Percentiles rank a stretch among this genome's conserved stretches.
phyloP scores from a whole-genome alignment of 2,329 filamentous ascomycete species.

The Diaporthe australafricana region DNA sequence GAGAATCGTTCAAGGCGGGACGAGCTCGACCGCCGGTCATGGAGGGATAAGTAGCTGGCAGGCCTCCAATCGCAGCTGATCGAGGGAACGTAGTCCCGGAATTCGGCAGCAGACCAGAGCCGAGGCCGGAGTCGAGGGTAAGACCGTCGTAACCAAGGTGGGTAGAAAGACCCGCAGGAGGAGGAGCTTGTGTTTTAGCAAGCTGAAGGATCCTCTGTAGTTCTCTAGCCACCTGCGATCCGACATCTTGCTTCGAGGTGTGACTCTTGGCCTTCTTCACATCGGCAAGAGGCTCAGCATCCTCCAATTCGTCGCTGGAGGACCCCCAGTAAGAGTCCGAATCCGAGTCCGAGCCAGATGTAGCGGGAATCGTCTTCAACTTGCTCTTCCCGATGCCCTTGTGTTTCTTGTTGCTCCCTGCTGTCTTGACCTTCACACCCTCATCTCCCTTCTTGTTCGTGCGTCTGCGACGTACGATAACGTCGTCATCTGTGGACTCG shows the following conservation, averaged over 20 bases:
- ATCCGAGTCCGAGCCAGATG: conserved; percentile 4
- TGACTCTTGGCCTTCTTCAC: not conserved
- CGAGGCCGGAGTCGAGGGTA: not conserved
- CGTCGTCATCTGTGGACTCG: not conserved
- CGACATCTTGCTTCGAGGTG: not conserved
- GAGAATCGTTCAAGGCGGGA: not conserved
- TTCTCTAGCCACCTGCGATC: not conserved
- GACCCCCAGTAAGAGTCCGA: conserved; percentile 9
- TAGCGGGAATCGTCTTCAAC: not conserved
- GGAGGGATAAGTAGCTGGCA: not conserved
- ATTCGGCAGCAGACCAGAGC: not conserved
- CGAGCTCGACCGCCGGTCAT: not conserved
- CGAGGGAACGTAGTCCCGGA: conserved; percentile 5
- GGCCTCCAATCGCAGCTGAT: not conserved
- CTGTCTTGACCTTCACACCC: not conserved
- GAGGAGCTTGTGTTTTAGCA: conserved; percentile 4
- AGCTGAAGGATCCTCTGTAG: conserved; percentile 25
- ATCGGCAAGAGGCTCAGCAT: not conserved
- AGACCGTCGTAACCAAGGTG: not conserved
- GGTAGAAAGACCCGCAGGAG: not conserved
- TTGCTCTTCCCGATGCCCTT: not conserved
- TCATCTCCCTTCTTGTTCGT: conserved; percentile 4
- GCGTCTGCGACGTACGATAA: conserved; percentile 6
- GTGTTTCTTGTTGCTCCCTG: not conserved
- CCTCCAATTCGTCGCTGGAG: not conserved